Percentiles rank a stretch among this genome's conserved stretches.
Evolutionary conservation across 495 filamentous ascomycete species (phyloP).

Genomic region (Penicillium chermesinum): DNA sequence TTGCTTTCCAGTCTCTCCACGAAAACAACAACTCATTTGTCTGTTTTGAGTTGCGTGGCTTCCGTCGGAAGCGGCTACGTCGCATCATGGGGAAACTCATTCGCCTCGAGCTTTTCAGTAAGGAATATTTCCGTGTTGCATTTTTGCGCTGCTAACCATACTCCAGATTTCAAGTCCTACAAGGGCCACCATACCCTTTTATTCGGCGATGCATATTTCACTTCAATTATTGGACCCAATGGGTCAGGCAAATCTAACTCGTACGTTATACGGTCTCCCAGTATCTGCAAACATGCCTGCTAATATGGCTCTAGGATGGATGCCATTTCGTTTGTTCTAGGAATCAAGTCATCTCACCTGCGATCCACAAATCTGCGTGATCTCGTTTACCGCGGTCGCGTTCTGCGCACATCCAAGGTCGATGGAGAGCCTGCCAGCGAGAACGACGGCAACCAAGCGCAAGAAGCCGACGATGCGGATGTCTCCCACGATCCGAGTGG

Average conservation of each 20-base stretch:
- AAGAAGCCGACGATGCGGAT: slow-evolving; percentile 36
- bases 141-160: slow-evolving; percentile 22
- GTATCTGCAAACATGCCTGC: not conserved
- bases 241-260: slow-evolving; percentile 99
- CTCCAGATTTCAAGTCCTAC: slow-evolving; percentile 96
- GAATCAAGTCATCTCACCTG: slow-evolving; percentile 95
- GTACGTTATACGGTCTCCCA: slow-evolving; percentile 47
- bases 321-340: slow-evolving; percentile 97
- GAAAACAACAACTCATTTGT: slow-evolving; percentile 4
- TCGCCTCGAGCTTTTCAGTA: slow-evolving; percentile 91
- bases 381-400: slow-evolving; percentile 91
- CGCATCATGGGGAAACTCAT: slow-evolving; percentile 80
- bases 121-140: slow-evolving; percentile 18
- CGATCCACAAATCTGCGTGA: slow-evolving; percentile 93
- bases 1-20: slow-evolving; percentile 5
- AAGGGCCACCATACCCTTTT: slow-evolving; percentile 89
- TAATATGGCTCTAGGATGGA: slow-evolving; percentile 69
- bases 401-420: slow-evolving; percentile 85
- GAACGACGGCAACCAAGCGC: slow-evolving; percentile 47
- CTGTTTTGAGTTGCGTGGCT: slow-evolving; percentile 19
- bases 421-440: slow-evolving; percentile 69
- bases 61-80: slow-evolving; percentile 30
- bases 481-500: slow-evolving; percentile 47
- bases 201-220: slow-evolving; percentile 99
- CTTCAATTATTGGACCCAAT: slow-evolving; percentile 98